Base-by-base conservation (phyloP, 345 rosid genomes). In the Aethionema arabicum region DNA sequence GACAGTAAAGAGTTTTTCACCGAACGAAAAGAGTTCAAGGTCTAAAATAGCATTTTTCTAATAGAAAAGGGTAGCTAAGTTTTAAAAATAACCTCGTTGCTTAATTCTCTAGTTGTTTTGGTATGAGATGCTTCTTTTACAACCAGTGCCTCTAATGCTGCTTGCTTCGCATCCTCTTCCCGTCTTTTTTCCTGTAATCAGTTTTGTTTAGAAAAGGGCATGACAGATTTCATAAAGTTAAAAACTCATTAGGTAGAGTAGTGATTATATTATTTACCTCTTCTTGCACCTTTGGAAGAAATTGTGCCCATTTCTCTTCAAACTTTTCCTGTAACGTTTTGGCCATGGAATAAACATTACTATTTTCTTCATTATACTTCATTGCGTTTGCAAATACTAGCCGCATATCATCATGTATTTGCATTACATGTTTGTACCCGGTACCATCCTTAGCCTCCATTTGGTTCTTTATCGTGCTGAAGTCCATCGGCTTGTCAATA, bases 401-500 rank as follows among this genome's bases (percentile, higher is more conserved):
- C 36, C 88, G 83, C 77, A 92, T 86, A 77, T 92, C 96, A 38
- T 90, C 79, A 69, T 78, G 82, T 56, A 89, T 81, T 67, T 85
- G 95, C 67, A 85, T 64, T 42, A 89, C 88, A 76, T 85, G 82
- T 78, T 77, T 87, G 72, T 92, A 92, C 31, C 95, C 89, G 8
- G 83, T 72, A 67, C 85, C 89, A 69, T 85, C 87, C 73, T 83
- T 89, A 33, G 87, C 93, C 79, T 92, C 97, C 91, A 87, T 83
- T 72, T 83, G 84, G 65, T 77, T 85, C 74, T 86, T 89, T 67
- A 92, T 85, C 0, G 95, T 92, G 70, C 80, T 67, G 48, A 92
- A 84, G 77, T 92, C 98, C 95, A 92, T 92, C n/a, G 98, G 97
- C 78, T 84, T 85, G 61, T 92, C 95, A 69, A 89, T 85, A 66